Conservation (phyloP, 2,329 filamentous ascomycete genomes). For the Rhynchosporium graminicola region DNA sequence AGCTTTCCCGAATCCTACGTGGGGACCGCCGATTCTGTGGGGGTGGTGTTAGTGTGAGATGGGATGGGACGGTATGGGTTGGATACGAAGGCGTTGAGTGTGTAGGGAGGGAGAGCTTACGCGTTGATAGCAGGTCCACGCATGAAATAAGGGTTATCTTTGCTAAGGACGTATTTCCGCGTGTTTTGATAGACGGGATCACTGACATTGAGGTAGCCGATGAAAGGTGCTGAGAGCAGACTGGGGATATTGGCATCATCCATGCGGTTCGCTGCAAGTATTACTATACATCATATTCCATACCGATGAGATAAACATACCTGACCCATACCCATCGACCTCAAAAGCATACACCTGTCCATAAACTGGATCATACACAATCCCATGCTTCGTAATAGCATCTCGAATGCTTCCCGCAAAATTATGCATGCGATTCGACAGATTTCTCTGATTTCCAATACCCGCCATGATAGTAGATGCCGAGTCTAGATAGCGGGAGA, state of each 20-base stretch:
- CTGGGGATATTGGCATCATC: slow-evolving; percentile 73
- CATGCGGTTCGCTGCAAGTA: slow-evolving; percentile 55
- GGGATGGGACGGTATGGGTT: slow-evolving; percentile 49
- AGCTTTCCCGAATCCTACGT: slow-evolving; percentile 58
- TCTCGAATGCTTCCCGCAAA: slow-evolving; percentile 64
- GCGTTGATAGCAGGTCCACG: slow-evolving; percentile 53
- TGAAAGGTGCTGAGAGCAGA: slow-evolving; percentile 63
- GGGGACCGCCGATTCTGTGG: slow-evolving; percentile 66
- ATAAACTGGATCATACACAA: slow-evolving; percentile 63
- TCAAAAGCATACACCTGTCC: slow-evolving; percentile 76
- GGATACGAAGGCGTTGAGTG: slow-evolving; percentile 49
- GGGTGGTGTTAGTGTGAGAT: background rate
- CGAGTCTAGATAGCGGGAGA: slow-evolving; percentile 61
- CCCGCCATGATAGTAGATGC: slow-evolving; percentile 54
- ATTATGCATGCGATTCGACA: slow-evolving; percentile 57
- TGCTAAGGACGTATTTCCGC: slow-evolving; percentile 72
- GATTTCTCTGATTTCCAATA: slow-evolving; percentile 50
- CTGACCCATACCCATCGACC: slow-evolving; percentile 69
- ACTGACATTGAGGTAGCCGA: slow-evolving; percentile 58
- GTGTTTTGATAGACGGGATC: slow-evolving; percentile 77
- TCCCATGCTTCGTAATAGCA: slow-evolving; percentile 70
- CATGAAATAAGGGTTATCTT: slow-evolving; percentile 77
- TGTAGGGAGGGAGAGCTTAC: slow-evolving; percentile 43
- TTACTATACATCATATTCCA: background rate
- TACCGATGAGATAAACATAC: slow-evolving; percentile 36